These are phyloP conservation scores for Ailanthus altissimus DNA, from an alignment of 345 rosid genomes.

Conservation along the genomic window DNA sequence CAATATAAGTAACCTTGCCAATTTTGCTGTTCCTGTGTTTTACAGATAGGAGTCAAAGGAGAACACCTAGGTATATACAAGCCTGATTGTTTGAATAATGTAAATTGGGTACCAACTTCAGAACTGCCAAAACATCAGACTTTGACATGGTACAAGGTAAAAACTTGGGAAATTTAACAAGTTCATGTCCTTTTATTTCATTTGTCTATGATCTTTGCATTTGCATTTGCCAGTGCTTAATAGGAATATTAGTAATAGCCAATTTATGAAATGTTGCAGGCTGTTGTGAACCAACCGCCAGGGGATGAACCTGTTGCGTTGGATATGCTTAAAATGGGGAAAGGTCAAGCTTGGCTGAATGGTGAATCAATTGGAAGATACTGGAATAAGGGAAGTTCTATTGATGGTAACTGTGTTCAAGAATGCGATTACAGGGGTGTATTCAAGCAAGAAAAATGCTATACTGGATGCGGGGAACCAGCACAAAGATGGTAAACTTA, in stretches of 20 bases:
- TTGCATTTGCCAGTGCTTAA: not conserved
- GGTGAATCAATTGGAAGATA: constrained; percentile 98
- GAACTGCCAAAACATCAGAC: constrained; percentile 73
- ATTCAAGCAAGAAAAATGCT: constrained; percentile 78
- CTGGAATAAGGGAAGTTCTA: constrained; percentile 61
- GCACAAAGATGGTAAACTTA: constrained; percentile 87
- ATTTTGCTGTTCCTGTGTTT: constrained; percentile 19
- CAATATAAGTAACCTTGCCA: not conserved
- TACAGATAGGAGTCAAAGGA: constrained; percentile 80
- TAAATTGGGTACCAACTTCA: constrained; percentile 66
- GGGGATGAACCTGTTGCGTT: constrained; percentile 88
- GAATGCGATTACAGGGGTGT: constrained; percentile 81
- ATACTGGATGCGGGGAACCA: constrained; percentile 87
- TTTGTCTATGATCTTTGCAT: not conserved
- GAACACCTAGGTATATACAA: constrained; percentile 68
- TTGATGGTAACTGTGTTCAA: constrained; percentile 51
- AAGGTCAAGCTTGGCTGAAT: constrained; percentile 95
- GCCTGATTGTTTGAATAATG: constrained; percentile 43
- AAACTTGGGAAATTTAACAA: not conserved
- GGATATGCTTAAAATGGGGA: constrained; percentile 91
- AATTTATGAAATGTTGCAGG: constrained; percentile 42
- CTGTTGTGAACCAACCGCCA: constrained; percentile 65
- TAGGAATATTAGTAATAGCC: not conserved
- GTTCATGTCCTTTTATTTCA: not conserved
- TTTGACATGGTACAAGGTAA: constrained; percentile 94